These are phyloP conservation scores for Neofusicoccum sp. DNA, from an alignment of 2,329 filamentous ascomycete species.

Conservation along the genomic window DNA sequence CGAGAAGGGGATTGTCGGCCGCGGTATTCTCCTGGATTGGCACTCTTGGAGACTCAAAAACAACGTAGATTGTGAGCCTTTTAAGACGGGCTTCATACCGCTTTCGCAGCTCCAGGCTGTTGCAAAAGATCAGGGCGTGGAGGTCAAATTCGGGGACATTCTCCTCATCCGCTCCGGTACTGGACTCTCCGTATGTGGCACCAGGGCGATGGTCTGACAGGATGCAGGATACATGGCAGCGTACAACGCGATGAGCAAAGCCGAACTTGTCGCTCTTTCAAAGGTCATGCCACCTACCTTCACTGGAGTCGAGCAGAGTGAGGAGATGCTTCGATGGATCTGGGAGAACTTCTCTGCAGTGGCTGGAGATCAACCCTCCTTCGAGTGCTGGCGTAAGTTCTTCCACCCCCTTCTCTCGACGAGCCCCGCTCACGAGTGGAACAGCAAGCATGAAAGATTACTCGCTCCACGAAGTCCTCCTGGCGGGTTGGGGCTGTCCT, in stretches of 20 bases:
- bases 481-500: conserved; percentile 33
- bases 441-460: conserved; percentile 11
- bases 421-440: not conserved
- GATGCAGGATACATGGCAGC: conserved; percentile 24
- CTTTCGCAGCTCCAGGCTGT: conserved; percentile 24
- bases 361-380: conserved; percentile 59
- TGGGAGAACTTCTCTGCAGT: conserved; percentile 67
- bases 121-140: conserved; percentile 22
- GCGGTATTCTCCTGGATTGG: conserved; percentile 56
- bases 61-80: conserved; percentile 25
- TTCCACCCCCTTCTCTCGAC: not conserved
- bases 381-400: conserved; percentile 54
- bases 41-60: conserved; percentile 31
- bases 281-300: conserved; percentile 15
- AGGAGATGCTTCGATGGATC: conserved; percentile 59
- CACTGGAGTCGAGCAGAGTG: conserved; percentile 22
- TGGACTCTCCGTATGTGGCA: not conserved
- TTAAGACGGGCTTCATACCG: conserved; percentile 25
- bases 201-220: not conserved
- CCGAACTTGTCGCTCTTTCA: conserved; percentile 19
- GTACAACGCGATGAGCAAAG: conserved; percentile 16
- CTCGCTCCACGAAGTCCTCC: conserved; percentile 25
- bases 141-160: conserved; percentile 31
- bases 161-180: conserved; percentile 29
- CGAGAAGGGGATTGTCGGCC: conserved; percentile 55